Evolutionary conservation across 768 basidiomycete species (phyloP).

Genomic region (Leccinum obscurum): DNA sequence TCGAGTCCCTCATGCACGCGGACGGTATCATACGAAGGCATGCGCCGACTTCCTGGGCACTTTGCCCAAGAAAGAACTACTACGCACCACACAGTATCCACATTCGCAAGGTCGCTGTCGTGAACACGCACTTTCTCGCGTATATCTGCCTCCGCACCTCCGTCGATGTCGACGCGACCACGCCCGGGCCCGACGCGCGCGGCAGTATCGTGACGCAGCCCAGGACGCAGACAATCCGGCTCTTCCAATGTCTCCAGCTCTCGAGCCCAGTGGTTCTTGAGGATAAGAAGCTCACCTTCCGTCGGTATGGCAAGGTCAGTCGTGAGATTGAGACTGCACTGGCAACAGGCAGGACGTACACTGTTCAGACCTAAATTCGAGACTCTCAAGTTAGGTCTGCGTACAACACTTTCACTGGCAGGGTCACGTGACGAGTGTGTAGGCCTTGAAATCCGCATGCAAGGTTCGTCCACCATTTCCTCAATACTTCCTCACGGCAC

Average conservation of each 20-base stretch:
- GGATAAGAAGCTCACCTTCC: conserved; percentile 55
- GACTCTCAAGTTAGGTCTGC: no score
- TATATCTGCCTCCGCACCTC: conserved; percentile 59
- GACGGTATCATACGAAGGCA: conserved; percentile 50
- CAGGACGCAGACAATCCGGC: conserved; percentile 47
- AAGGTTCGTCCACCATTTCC: no score
- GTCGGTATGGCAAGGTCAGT: conserved; percentile 49
- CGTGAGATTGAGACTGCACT: conserved; percentile 52
- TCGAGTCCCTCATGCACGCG: conserved; percentile 75
- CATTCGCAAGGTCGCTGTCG: conserved; percentile 64
- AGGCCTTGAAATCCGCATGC: no score
- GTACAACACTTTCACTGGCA: no score
- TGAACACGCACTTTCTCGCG: conserved; percentile 73
- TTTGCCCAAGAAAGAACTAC: conserved; percentile 52
- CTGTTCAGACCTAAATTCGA: no score
- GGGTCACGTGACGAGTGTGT: no score
- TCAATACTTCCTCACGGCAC: no score
- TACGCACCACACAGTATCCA: conserved; percentile 71
- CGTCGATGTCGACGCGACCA: conserved; percentile 43
- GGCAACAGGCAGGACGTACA: conserved; percentile 42
- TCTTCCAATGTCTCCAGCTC: conserved; percentile 73
- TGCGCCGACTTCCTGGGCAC: conserved; percentile 56
- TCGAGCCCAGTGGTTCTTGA: conserved; percentile 61
- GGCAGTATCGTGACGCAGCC: conserved; percentile 36
- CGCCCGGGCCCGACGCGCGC: conserved; percentile 45